Evolutionary conservation across 176 grass and related monocot species (phyloP), one percentile per base, ranked within the genome.

Genomic region (Pontederia paniculata): DNA sequence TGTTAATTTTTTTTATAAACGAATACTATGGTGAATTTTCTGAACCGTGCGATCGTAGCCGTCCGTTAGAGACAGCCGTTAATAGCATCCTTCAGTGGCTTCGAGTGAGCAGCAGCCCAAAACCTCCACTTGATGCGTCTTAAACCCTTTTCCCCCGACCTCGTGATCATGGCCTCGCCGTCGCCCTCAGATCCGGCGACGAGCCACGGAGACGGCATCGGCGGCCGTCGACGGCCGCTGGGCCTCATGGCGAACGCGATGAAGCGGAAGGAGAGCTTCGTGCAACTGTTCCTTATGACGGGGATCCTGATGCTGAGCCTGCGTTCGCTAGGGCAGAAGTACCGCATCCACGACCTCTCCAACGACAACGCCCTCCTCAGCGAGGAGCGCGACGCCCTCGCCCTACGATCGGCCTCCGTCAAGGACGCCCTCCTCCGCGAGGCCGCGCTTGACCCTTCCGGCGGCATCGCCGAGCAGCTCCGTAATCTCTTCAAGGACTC

Each of bases 231-330:
- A 31, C 52, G 54, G 42, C 70, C 20, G 9, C 60, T 73, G 18
- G 62, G 77, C 8, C 25, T 98, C 12, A 18, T 90, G 61, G 77
- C 62, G 57, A 91, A 78, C 58, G 86, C 77, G 72, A 42, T 63
- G 45, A 98, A 98, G 72, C 75, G 83, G 42, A 91, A 98, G 77
- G 75, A 88, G 9, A 61, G 68, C 51, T 98, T 84, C 83, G 70
- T 91, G 72, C 86, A 98, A 71, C 66, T 98, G 52, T 70, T 98
- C 42, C 55, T 98, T 23, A 88, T 98, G 83, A 65, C 72, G 9
- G 80, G 86, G 65, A 57, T 98, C 77, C 44, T 98, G 65, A 91
- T 98, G 86, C 60, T 98, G 56, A 88, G 86, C 74, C 41, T 86
- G 18, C 79, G 86, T 9, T 82, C 77, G 37, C 74, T 98, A 43